Percentiles rank a stretch among this genome's conserved stretches.
These are phyloP conservation scores for Paramyrothecium roridum DNA, from an alignment of 2,329 filamentous ascomycete species.

Conservation along the genomic window DNA sequence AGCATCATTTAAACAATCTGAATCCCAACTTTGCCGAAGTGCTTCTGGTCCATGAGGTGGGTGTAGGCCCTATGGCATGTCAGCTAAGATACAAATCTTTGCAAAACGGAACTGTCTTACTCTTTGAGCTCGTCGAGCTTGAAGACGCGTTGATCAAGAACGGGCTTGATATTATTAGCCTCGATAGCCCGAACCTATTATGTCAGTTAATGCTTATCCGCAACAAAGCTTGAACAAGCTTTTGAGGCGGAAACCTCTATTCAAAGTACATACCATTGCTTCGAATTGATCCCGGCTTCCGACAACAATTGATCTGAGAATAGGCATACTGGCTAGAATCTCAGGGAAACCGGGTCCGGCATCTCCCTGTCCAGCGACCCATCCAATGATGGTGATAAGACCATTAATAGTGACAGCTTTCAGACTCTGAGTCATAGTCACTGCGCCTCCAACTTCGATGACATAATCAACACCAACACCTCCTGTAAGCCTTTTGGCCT, in stretches of 20 bases:
- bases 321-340: background rate
- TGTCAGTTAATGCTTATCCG: too few relatives aligned
- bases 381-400: constrained; percentile 30
- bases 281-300: too few relatives aligned
- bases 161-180: constrained; percentile 37
- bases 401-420: constrained; percentile 37
- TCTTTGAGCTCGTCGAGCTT: constrained; percentile 40
- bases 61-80: constrained; percentile 25
- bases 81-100: too few relatives aligned
- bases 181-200: constrained; percentile 36
- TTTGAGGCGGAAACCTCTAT: too few relatives aligned
- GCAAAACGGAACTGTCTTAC: background rate
- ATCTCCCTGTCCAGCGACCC: constrained; percentile 8
- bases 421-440: constrained; percentile 35
- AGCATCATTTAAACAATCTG: constrained; percentile 20
- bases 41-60: constrained; percentile 32
- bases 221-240: too few relatives aligned
- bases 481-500: constrained; percentile 29
- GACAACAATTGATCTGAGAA: too few relatives aligned
- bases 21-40: constrained; percentile 36
- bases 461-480: constrained; percentile 36
- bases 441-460: constrained; percentile 39
- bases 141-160: constrained; percentile 44
- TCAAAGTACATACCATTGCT: too few relatives aligned
- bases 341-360: constrained; percentile 3